A percentile compares a stretch with the other conserved stretches of the same genome.
Evolutionary conservation across 2,329 filamentous ascomycete species (phyloP).

Genomic region (Camillea tinctor): DNA sequence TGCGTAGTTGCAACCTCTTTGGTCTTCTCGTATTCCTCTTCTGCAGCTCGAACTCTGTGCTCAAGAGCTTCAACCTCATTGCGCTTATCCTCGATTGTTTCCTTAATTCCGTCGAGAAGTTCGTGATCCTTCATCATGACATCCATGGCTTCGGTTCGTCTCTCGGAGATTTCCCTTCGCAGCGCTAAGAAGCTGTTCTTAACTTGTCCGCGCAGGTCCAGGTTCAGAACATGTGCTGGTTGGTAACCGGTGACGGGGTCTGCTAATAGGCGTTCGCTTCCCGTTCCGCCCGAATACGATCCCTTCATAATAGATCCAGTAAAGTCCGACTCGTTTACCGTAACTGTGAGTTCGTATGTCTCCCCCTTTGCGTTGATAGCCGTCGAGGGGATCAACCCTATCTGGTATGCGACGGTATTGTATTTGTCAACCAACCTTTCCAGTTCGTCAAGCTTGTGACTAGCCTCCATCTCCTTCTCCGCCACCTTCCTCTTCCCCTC

Average conservation of each 20-base stretch:
- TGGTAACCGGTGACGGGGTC: slow-evolving; percentile 86
- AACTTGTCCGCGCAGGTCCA: slow-evolving; percentile 81
- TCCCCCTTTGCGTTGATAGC: slow-evolving; percentile 82
- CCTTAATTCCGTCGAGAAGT: slow-evolving; percentile 88
- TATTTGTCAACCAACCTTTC: slow-evolving; percentile 86
- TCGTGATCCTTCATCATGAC: slow-evolving; percentile 94
- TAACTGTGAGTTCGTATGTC: slow-evolving; percentile 81
- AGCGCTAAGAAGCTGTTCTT: slow-evolving; percentile 76
- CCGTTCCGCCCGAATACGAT: slow-evolving; percentile 40
- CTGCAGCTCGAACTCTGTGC: slow-evolving; percentile 81
- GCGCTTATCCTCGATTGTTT: slow-evolving; percentile 93
- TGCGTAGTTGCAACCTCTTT: slow-evolving; percentile 84
- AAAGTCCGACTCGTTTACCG: slow-evolving; percentile 80
- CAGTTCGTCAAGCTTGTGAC: slow-evolving; percentile 83
- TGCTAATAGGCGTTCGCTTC: slow-evolving; percentile 75
- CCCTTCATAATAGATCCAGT: slow-evolving; percentile 58
- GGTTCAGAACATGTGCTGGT: slow-evolving; percentile 81
- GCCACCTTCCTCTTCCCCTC: slow-evolving; percentile 80
- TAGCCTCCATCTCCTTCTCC: slow-evolving; percentile 87
- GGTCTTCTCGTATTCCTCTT: slow-evolving; percentile 91
- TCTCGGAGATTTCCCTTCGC: slow-evolving; percentile 88
- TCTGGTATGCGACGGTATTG: slow-evolving; percentile 93
- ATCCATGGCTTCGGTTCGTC: slow-evolving; percentile 78
- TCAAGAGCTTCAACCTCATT: slow-evolving; percentile 89
- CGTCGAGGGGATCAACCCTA: slow-evolving; percentile 80